Base-by-base conservation (phyloP, 768 basidiomycete species). In the Suillus discolor region DNA sequence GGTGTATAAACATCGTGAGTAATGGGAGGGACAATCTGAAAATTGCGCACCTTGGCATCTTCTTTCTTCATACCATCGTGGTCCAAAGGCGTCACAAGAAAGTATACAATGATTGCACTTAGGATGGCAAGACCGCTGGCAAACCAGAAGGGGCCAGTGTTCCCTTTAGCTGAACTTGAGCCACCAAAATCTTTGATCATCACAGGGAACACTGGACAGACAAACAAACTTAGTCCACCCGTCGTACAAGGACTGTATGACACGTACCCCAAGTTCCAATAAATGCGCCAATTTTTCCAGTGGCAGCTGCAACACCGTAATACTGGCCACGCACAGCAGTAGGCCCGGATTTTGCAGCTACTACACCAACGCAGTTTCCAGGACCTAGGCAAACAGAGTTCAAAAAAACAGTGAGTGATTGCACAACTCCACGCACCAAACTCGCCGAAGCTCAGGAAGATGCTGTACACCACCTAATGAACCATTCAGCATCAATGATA, bases 91-190 rank as follows among this genome's bases (percentile, higher is more conserved):
- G 80, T 82, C 71, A 97, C 85, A 77, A 92, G 88, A 76, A 93
- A 75, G 69, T 88, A 83, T 0, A 89, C 88, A 69, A 94, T 78
- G 11, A 88, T 25, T 3, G 96, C 95, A 66, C 91, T 93, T 62
- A 94, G 68, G 54, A 97, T 68, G 4, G 94, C 94, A 57, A 97
- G 84, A 82, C 89, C 90, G 69, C 91, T 92, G 25, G 84, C 93
- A 68, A 94, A 75, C 91, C 90, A 94, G 85, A 94, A 94, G 16
- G 93, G 93, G n/a, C 93, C 93, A 0, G 94, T 94, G 73, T 91
- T 89, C 59, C 89, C 91, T 66, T 79, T 83, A 44, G 78, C 74
- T 31, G 84, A 77, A 13, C 62, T 69, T 2, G 82, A 11, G 6
- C 88, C 89, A 66, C 88, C 89, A 67, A 93, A 93, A 25, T 83